Conservation (phyloP, 164 flowering plant genomes). For the Hamamelis virginiana region DNA sequence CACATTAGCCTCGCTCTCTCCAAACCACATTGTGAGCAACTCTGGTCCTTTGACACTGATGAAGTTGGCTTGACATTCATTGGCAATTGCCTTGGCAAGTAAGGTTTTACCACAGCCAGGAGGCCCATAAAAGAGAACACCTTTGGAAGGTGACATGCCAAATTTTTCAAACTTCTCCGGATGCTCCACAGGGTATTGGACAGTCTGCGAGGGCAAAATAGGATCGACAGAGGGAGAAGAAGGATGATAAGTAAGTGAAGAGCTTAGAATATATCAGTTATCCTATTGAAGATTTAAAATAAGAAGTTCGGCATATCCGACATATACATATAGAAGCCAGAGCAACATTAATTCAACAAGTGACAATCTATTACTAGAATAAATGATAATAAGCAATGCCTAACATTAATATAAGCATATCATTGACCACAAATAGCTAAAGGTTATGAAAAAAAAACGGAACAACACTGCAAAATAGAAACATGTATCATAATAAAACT, state of each 20-base stretch:
- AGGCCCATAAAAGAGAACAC: constrained; percentile 72
- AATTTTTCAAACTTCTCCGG: constrained; percentile 78
- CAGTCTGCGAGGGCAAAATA: constrained; percentile 41
- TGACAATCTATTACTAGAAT: neutral
- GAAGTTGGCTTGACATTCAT: constrained; percentile 75
- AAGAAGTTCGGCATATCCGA: neutral
- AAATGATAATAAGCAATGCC: neutral
- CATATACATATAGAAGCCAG: neutral
- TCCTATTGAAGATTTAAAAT: neutral
- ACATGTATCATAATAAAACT: neutral
- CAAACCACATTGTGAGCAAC: constrained; percentile 75
- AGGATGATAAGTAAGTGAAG: neutral
- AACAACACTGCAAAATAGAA: no score
- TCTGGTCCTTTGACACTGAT: constrained; percentile 75
- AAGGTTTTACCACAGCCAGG: constrained; percentile 79
- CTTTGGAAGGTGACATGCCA: constrained; percentile 80
- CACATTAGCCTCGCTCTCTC: constrained; percentile 80
- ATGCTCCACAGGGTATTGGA: constrained; percentile 79
- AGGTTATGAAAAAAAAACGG: neutral
- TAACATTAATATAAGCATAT: neutral
- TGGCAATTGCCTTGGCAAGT: constrained; percentile 72
- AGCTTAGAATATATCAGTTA: neutral
- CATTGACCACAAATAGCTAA: neutral
- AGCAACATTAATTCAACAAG: neutral
- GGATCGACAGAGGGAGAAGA: neutral